Evolutionary conservation across 495 filamentous ascomycete species (phyloP).

Genomic region (Aspergillus heteromorphus): DNA sequence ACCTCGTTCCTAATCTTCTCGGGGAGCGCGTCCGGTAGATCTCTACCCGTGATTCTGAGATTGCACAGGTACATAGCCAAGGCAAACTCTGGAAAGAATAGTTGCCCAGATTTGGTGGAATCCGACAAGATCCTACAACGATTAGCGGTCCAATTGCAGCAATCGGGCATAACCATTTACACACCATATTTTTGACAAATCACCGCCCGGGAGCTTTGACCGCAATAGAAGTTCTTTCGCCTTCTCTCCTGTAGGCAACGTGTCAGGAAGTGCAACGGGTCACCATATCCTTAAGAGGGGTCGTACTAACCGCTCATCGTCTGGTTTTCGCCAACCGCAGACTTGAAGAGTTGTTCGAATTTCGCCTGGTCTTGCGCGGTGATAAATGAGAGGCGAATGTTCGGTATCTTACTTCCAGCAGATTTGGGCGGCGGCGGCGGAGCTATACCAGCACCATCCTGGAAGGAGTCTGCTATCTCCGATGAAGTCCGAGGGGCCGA

Average conservation of each 20-base stretch:
- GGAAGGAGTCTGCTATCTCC: constrained; percentile 84
- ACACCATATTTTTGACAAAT: constrained; percentile 82
- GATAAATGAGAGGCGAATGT: constrained; percentile 89
- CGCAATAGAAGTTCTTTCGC: constrained; percentile 82
- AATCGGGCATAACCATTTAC: constrained; percentile 9
- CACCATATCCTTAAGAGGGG: background rate
- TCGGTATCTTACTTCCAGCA: constrained; percentile 69
- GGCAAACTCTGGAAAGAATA: constrained; percentile 97
- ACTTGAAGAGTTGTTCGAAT: constrained; percentile 98
- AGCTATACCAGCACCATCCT: constrained; percentile 33
- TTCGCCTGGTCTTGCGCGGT: constrained; percentile 93
- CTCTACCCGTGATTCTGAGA: constrained; percentile 79
- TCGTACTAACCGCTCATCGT: constrained; percentile 67
- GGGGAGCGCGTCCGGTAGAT: constrained; percentile 66
- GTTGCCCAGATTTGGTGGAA: constrained; percentile 91
- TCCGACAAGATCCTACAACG: constrained; percentile 77
- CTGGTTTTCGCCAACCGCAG: constrained; percentile 79
- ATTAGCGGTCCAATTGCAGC: constrained; percentile 5
- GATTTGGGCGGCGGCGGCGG: constrained; percentile 53
- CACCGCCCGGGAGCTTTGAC: constrained; percentile 77
- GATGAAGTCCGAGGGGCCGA: constrained; percentile 59
- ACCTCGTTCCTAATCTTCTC: constrained; percentile 93
- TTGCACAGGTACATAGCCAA: constrained; percentile 99
- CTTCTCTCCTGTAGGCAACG: constrained; percentile 57
- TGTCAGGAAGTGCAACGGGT: constrained; percentile 15